These are phyloP conservation scores for Euclidium syriacum DNA, from an alignment of 345 rosid genomes.

Conservation along the genomic window DNA sequence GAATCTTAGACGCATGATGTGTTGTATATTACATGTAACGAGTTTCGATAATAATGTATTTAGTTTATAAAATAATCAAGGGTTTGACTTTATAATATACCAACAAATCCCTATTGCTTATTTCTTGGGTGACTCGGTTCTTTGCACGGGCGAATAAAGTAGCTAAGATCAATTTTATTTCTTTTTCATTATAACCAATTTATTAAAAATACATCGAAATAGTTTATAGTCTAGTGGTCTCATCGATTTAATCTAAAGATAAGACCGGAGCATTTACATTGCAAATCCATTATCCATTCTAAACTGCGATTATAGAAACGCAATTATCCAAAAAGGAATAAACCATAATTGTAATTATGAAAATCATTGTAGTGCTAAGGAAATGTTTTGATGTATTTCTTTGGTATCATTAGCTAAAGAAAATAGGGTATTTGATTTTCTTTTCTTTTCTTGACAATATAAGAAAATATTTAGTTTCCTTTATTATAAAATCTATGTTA, in stretches of 20 bases:
- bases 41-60: not conserved
- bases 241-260: not conserved
- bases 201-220: not conserved
- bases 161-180: not conserved
- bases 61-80: not conserved
- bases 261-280: not conserved
- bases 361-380: no score
- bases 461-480: slow-evolving; percentile 14
- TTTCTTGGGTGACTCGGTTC: slow-evolving; percentile 25
- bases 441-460: not conserved
- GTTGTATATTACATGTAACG: slow-evolving; percentile 8
- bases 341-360: no score
- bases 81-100: slow-evolving; percentile 4
- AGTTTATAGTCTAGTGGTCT: not conserved
- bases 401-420: no score
- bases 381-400: no score
- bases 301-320: slow-evolving; percentile 4
- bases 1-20: slow-evolving; percentile 20
- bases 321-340: not conserved
- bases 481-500: not conserved
- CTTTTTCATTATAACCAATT: not conserved
- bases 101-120: slow-evolving; percentile 23
- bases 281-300: not conserved
- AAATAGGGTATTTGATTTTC: not conserved
- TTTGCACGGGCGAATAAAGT: not conserved